Evolutionary conservation across 164 flowering plant species (phyloP), one percentile per base, ranked within the genome.

Genomic region (Liquidambar formosana): DNA sequence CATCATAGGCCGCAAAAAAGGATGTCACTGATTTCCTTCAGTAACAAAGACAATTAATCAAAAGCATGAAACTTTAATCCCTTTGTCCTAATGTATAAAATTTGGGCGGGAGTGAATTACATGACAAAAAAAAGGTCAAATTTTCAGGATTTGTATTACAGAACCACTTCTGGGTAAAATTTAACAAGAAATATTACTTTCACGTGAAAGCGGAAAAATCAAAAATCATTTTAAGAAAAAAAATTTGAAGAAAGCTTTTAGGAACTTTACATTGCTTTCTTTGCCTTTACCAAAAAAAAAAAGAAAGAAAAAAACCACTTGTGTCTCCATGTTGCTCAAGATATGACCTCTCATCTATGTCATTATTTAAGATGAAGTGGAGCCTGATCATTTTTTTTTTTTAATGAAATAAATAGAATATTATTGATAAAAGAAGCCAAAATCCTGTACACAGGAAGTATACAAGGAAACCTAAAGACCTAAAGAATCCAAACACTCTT

Each of bases 1-100:
- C 97, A 84, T 95, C 99, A 83, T 71, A 95, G 23, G 89, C 89
- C 72, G 96, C 96, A 82, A 95, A 95, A 77, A 95, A 89, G 45
- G 97, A 88, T 43, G 91, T 78, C 44, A 81, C 99, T 16, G 97
- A 91, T 75, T 91, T 95, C 89, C 99, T 95, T 72, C 67, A 73
- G 13, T 58, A 48, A 64, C 27, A 69, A 71, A 26, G 10, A 22
- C 46, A 10, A 64, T 11, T 0, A 44, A 54, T 64, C 14, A 66
- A 41, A 69, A 69, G 28, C 59, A 62, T 23, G 23, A 60, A 44
- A 46, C 28, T 1, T 62, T 44, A 10, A 66, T 19, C 18, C 21
- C 45, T 21, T 65, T 5, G 63, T 21, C 58, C 33, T 28, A 46
- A 44, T 58, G 44, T 57, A 38, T 49, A n/a, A 27, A 18, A 52